Base-by-base conservation (phyloP, 805 yeast genomes). In the Lachancea fermentati region DNA sequence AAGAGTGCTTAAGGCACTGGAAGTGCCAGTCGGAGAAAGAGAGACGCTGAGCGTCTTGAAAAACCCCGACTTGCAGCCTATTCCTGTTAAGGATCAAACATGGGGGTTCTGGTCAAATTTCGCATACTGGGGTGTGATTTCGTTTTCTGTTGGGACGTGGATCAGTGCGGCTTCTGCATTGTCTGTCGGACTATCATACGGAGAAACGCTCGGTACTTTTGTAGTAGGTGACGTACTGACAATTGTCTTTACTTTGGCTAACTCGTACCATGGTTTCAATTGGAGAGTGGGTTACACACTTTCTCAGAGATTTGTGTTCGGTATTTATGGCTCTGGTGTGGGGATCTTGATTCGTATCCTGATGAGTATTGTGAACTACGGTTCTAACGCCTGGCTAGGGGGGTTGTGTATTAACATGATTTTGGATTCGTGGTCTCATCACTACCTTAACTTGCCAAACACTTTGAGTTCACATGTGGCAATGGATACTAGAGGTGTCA, bases 271-370 rank as follows among this genome's bases (percentile, higher is more conserved):
- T 0, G 80, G 80, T 32, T 52, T 58, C 13, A 67, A 71, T 34
- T 74, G 69, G 62, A 77, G 73, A 52, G 66, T 71, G 32, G 76
- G 76, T 7, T 72, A 61, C 48, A 69, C 78, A 1, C 39, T 72
- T 15, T 59, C 68, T 5, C 75, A 69, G 48, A 56, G 78, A 51
- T 60, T 71, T 22, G 64, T 67, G 2, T 73, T 72, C 54, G 78
- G 77, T 15, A 65, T 71, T 18, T 54, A 61, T 41, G 74, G 74
- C 4, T 64, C 69, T 2, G 53, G 52, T 6, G 34, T 69, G 8
- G 72, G 71, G 14, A 63, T 71, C 16, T 32, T 60, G 15, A 62
- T 68, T 26, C 55, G 75, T 49, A 62, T 66, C 9, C 48, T 68
- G 19, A 50, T 71, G 37, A 61, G 68, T 8, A 57, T 69, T 30